Conservation (phyloP, 2,329 filamentous ascomycete species). For the Penicillium psychrosexuale region DNA sequence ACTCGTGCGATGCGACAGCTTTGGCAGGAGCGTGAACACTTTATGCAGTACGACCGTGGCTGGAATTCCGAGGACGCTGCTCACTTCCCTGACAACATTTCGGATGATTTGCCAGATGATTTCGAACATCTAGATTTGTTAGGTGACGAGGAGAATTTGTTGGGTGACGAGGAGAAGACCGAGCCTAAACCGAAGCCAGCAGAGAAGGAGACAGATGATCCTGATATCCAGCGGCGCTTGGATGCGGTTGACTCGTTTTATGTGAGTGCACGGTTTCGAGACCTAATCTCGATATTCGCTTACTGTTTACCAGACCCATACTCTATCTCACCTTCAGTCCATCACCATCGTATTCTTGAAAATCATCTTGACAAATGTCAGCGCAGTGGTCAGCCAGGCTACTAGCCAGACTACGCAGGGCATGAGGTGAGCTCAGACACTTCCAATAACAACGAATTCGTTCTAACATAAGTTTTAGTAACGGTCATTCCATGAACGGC, state of each 20-base stretch:
- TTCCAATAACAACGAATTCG: constrained; percentile 6
- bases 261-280: constrained; percentile 53
- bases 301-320: constrained; percentile 55
- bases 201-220: constrained; percentile 34
- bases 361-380: constrained; percentile 81
- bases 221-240: constrained; percentile 55
- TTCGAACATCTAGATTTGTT: constrained; percentile 30
- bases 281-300: not conserved
- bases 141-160: constrained; percentile 8
- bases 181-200: constrained; percentile 11
- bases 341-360: constrained; percentile 90
- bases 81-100: constrained; percentile 25
- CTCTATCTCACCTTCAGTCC: constrained; percentile 84
- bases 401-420: constrained; percentile 46
- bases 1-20: constrained; percentile 87
- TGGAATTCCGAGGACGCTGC: constrained; percentile 61
- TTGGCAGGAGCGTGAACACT: constrained; percentile 89
- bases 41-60: constrained; percentile 86
- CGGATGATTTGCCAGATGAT: constrained; percentile 43
- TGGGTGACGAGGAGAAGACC: not conserved
- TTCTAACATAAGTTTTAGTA: constrained; percentile 17
- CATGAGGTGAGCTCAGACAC: constrained; percentile 43
- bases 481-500: constrained; percentile 24
- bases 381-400: constrained; percentile 67
- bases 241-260: constrained; percentile 79